phyloP scores from a whole-genome alignment of 805 yeast genomes.

The Nakazawaea molendinolei region DNA sequence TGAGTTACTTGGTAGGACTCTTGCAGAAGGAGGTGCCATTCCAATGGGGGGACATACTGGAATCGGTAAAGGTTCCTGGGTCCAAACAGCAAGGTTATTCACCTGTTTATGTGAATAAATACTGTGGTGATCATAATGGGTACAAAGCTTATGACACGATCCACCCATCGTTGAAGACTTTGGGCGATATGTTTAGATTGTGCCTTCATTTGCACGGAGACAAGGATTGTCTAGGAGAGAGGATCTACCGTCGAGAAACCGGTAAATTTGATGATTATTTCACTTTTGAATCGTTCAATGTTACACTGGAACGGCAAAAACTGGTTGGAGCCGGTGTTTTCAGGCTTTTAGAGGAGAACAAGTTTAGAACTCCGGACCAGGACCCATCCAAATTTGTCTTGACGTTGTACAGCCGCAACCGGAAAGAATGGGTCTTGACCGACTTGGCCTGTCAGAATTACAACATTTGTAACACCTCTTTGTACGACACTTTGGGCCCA shows the following conservation, averaged over 20 bases:
- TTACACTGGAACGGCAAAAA: constrained; percentile 12
- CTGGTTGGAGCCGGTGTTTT: constrained; percentile 19
- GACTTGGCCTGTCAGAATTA: constrained; percentile 64
- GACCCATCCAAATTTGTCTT: constrained; percentile 33
- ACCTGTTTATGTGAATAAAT: constrained; percentile 7
- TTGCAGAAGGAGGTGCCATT: constrained; percentile 6
- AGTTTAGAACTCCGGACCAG: constrained; percentile 2
- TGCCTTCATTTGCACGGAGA: constrained; percentile 30
- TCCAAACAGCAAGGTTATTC: constrained; percentile 9
- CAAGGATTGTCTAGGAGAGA: constrained; percentile 39
- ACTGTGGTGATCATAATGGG: constrained; percentile 1
- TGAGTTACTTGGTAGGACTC: background rate
- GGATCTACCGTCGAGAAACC: constrained; percentile 23
- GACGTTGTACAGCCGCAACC: constrained; percentile 49
- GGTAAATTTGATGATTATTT: constrained; percentile 5
- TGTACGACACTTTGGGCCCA: constrained; percentile 54
- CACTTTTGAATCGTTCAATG: constrained; percentile 6
- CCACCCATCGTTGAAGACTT: constrained; percentile 38
- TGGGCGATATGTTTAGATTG: constrained; percentile 36
- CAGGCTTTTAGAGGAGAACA: constrained; percentile 17
- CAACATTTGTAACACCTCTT: constrained; percentile 44
- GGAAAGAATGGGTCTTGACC: constrained; percentile 62
- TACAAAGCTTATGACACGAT: constrained; percentile 8
- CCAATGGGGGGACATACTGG: constrained; percentile 1
- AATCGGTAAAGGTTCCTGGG: constrained; percentile 2